Percentiles rank a stretch among this genome's conserved stretches.
Evolutionary conservation across 495 filamentous ascomycete species (phyloP).

Genomic region (Bryoglossum gracile): DNA sequence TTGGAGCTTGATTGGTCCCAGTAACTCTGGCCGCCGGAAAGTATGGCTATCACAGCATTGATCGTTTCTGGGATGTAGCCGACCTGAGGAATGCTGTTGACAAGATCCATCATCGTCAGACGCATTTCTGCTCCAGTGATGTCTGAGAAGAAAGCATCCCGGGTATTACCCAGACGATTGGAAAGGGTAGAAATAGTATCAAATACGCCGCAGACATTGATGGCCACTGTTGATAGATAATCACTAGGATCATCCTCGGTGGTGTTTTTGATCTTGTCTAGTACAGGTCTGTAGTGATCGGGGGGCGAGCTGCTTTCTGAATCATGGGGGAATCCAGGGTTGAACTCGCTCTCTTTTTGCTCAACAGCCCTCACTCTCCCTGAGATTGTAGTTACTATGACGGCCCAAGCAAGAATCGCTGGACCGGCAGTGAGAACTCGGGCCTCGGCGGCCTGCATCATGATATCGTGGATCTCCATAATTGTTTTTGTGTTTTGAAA

Average conservation of each 20-base stretch:
- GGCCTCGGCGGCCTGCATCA: slow-evolving; percentile 42
- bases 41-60: slow-evolving; percentile 49
- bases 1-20: slow-evolving; percentile 35
- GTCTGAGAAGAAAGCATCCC: slow-evolving; percentile 38
- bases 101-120: slow-evolving; percentile 53
- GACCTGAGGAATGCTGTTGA: slow-evolving; percentile 48
- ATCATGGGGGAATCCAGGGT: slow-evolving; percentile 17
- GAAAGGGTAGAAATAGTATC: slow-evolving; percentile 55
- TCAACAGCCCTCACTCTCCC: too few species aligned
- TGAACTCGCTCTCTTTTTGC: too few species aligned
- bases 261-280: slow-evolving; percentile 39
- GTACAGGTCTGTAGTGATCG: slow-evolving; percentile 43
- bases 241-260: slow-evolving; percentile 40
- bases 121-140: slow-evolving; percentile 47
- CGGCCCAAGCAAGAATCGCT: slow-evolving; percentile 67
- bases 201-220: slow-evolving; percentile 51
- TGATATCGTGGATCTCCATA: slow-evolving; percentile 54
- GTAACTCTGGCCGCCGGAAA: slow-evolving; percentile 47
- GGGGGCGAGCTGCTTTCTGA: slow-evolving; percentile 35
- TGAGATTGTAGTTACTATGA: too few species aligned
- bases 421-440: slow-evolving; percentile 50
- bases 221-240: slow-evolving; percentile 40
- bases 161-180: slow-evolving; percentile 36
- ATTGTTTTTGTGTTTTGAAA: too few species aligned
- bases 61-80: slow-evolving; percentile 64